A percentile compares a stretch with the other conserved stretches of the same genome.
Evolutionary conservation across 2,329 filamentous ascomycete species (phyloP).

Genomic region (Microcyclospora pomicola): DNA sequence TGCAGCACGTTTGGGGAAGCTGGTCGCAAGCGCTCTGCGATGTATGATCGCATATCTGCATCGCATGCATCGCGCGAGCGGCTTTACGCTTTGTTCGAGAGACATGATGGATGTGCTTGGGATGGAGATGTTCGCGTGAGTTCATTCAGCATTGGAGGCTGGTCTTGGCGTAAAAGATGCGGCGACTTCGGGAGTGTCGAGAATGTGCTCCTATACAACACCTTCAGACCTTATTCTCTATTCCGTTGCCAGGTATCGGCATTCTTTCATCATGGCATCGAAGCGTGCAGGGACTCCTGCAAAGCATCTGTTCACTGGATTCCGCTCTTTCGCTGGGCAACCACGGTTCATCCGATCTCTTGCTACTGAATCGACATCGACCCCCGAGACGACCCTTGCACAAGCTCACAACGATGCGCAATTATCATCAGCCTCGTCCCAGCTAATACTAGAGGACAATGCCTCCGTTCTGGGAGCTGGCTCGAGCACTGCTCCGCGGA

Average conservation of each 20-base stretch:
- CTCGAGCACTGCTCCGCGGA: conserved; percentile 1
- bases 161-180: too few relatives aligned
- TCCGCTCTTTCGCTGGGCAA: conserved; percentile 7
- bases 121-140: neutral
- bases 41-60: conserved; percentile 2
- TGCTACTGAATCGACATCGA: conserved; percentile 39
- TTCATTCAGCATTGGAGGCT: neutral
- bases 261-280: conserved; percentile 24
- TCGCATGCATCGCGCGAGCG: conserved; percentile 16
- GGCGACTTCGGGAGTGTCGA: too few relatives aligned
- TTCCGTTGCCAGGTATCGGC: too few relatives aligned
- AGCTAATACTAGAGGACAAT: conserved; percentile 10
- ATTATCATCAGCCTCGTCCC: conserved; percentile 18
- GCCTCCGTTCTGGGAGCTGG: too few relatives aligned
- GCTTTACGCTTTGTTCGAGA: conserved; percentile 25
- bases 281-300: conserved; percentile 25
- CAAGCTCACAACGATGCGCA: conserved; percentile 24
- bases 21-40: too few relatives aligned
- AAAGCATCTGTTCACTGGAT: conserved; percentile 20
- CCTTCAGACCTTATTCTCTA: too few relatives aligned
- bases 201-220: too few relatives aligned
- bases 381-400: conserved; percentile 24
- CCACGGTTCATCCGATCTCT: conserved; percentile 38
- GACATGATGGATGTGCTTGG: conserved; percentile 7
- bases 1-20: too few relatives aligned